Conservation (phyloP, 495 filamentous ascomycete species). For the Penicillium crystallinum region DNA sequence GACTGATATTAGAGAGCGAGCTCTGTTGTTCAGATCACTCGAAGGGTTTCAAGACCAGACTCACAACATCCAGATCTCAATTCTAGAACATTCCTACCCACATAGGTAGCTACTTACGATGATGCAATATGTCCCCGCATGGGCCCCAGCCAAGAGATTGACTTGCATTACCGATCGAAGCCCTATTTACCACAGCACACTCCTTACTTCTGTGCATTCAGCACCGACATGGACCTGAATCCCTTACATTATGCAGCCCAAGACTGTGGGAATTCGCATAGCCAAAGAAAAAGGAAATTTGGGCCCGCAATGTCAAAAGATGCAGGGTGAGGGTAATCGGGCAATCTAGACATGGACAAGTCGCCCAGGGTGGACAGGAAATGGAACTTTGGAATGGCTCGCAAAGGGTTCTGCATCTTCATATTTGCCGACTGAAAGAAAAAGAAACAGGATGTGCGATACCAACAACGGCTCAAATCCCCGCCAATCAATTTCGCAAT, state of each 20-base stretch:
- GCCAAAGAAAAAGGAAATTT: neutral
- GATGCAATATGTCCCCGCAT: constrained; percentile 22
- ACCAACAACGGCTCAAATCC: constrained; percentile 19
- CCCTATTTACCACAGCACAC: neutral
- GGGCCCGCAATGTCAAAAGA: neutral
- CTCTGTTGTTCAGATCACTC: too few relatives aligned
- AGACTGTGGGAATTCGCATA: neutral
- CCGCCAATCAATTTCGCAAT: constrained; percentile 24
- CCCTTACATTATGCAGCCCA: neutral
- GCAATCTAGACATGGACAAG: constrained; percentile 21
- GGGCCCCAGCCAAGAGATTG: constrained; percentile 17
- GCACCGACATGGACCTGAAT: neutral
- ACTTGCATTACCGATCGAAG: constrained; percentile 14
- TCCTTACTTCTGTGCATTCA: neutral
- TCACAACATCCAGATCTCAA: too few relatives aligned
- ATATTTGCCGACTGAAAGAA: constrained; percentile 21
- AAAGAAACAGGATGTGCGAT: constrained; percentile 11
- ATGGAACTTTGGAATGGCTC: constrained; percentile 7
- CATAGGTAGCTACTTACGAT: neutral
- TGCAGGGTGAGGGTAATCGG: constrained; percentile 11
- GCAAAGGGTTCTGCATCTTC: constrained; percentile 14
- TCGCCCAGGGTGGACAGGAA: constrained; percentile 1
- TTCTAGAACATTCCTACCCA: too few relatives aligned
- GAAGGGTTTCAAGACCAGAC: too few relatives aligned
- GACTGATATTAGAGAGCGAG: too few relatives aligned